Conservation (phyloP, 768 basidiomycete genomes). For the Lactifluus subvellereus region DNA sequence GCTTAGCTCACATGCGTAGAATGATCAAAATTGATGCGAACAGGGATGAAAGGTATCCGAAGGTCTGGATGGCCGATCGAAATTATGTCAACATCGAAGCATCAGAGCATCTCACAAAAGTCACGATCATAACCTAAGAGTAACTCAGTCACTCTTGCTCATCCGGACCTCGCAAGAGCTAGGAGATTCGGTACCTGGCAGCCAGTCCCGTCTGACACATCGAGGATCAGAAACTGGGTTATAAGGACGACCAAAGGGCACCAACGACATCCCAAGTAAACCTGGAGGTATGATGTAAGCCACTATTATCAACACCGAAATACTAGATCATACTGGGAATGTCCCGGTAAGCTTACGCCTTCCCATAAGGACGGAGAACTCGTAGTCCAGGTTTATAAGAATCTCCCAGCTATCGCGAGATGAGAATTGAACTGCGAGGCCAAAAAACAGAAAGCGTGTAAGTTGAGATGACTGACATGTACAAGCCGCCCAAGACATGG, state of each 20-base stretch:
- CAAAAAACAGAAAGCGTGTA: not conserved
- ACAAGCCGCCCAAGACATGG: slow-evolving; percentile 11
- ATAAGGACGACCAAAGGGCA: not conserved
- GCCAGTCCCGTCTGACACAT: not conserved
- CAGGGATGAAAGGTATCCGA: slow-evolving; percentile 1
- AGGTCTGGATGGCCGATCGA: not conserved
- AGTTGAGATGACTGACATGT: not conserved
- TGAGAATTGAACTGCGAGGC: too few species aligned
- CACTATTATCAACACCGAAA: not conserved
- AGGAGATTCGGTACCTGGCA: not conserved
- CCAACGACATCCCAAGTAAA: not conserved
- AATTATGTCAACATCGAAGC: not conserved
- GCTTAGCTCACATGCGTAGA: slow-evolving; percentile 1
- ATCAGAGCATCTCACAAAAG: not conserved
- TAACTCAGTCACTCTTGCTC: too few species aligned
- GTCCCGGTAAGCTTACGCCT: slow-evolving; percentile 1
- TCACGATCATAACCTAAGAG: not conserved
- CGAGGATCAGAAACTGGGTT: not conserved
- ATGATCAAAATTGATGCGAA: slow-evolving; percentile 9
- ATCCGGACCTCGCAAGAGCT: not conserved
- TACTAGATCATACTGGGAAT: not conserved
- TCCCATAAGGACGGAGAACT: not conserved
- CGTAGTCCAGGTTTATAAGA: slow-evolving; percentile 7
- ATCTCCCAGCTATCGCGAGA: slow-evolving; percentile 8
- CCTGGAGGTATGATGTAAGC: not conserved